These are phyloP conservation scores for Blastomyces gilchristii DNA, from an alignment of 2,329 filamentous ascomycete genomes.

Conservation along the genomic window DNA sequence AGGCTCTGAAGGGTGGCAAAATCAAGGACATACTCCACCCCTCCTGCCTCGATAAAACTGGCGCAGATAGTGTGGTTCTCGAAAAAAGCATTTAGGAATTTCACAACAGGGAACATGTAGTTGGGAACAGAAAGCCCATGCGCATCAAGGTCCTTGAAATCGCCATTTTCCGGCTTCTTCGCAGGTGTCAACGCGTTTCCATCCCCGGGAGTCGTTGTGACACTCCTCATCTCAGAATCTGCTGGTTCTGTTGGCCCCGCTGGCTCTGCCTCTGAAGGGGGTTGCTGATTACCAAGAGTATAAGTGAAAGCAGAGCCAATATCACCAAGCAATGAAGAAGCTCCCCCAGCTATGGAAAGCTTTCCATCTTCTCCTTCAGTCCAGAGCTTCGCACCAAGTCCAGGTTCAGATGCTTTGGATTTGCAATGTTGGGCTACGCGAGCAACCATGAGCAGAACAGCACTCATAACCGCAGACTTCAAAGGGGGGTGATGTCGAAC, in stretches of 20 bases:
- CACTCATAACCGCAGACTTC: conserved; percentile 67
- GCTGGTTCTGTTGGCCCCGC: conserved; percentile 19
- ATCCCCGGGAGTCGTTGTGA: conserved; percentile 6
- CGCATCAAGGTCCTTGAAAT: conserved; percentile 41
- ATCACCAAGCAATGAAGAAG: conserved; percentile 28
- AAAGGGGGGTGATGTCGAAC: conserved; percentile 84
- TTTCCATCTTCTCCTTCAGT: conserved; percentile 49
- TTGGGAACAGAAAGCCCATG: conserved; percentile 48
- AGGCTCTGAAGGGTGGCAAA: conserved; percentile 74
- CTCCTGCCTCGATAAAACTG: conserved; percentile 66
- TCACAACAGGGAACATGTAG: conserved; percentile 65
- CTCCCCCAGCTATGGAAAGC: conserved; percentile 49
- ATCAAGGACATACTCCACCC: conserved; percentile 73
- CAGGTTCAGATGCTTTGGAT: conserved; percentile 55
- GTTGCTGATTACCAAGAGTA: conserved; percentile 18
- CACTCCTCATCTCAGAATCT: conserved; percentile 12
- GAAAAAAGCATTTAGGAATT: conserved; percentile 69
- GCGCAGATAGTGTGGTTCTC: conserved; percentile 62
- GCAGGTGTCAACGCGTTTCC: conserved; percentile 19
- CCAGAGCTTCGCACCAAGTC: conserved; percentile 72
- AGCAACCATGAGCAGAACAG: conserved; percentile 81
- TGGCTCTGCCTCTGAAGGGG: conserved; percentile 20
- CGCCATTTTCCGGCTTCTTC: conserved; percentile 19
- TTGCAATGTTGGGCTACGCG: conserved; percentile 66
- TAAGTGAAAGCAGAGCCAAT: conserved; percentile 24